Base-by-base conservation (phyloP, 2,329 filamentous ascomycete species). In the Chaetomiaceae sp. region DNA sequence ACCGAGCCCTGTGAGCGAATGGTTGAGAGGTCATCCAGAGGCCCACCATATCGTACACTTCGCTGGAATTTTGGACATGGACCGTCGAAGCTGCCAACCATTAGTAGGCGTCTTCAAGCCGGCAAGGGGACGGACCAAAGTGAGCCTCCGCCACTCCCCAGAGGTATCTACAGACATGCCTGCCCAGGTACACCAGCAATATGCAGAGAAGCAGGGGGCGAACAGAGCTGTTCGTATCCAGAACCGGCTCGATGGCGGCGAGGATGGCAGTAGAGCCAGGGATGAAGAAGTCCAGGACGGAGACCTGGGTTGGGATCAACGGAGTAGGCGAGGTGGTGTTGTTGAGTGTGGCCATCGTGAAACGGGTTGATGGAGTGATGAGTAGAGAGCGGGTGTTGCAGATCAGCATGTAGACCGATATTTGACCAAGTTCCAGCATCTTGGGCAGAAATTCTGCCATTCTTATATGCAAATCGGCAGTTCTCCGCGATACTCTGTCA, bases 51-150 rank as follows among this genome's bases (percentile, higher is more conserved):
- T 50, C 47, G 33, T 50, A 44, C 20, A 44, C 47, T 33, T 44
- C 23, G 14, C 33, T 50, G 10, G 40, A 44, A 31, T 16, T 5
- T 31, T 19, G 27, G 47, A 50, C 16, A 33, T 44, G 23, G 21
- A 50, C 41, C 25, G 40, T 50, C 17, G 40, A 44, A 50, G 40
- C 47, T 50, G 44, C 33, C 14, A 38, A 45, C 31, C 14, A 45
- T 37, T 38, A 37, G 33, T 19, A 37, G 21, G 8, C 8, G 27
- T 31, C 41, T 43, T 33, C 13, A 40, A 40, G 12, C 38, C 13
- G 21, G 38, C 7, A 40, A 16, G 20, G 38, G 38, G 38, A 40
- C 38, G 38, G 7, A 40, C 38, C 38, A 3, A 40, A 40, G 20
- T 40, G 21, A 25, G 38, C 16, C 5, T 40, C 38, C 20, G 21